phyloP scores from a whole-genome alignment of 306 rosid genomes.

The Cucurbita argyrosperma region DNA sequence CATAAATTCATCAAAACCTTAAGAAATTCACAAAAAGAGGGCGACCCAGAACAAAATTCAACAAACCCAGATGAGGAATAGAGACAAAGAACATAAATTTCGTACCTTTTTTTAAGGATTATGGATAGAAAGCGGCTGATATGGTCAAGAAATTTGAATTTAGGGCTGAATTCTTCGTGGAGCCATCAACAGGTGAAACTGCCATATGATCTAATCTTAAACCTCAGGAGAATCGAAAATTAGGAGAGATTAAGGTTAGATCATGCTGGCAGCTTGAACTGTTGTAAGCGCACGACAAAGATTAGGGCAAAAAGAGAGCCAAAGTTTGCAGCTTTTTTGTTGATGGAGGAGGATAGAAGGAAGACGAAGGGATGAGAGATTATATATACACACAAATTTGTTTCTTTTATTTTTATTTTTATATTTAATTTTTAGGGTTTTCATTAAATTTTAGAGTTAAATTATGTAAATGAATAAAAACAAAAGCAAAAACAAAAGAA shows the following conservation, averaged over 20 bases:
- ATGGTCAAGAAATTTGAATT: not conserved
- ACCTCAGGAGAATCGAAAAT: not conserved
- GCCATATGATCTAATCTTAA: conserved; percentile 7
- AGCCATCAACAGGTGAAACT: conserved; percentile 2
- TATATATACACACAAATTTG: not conserved
- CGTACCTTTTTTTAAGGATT: conserved; percentile 2
- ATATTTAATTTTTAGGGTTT: not conserved
- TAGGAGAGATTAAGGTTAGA: not conserved
- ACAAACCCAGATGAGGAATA: conserved; percentile 4
- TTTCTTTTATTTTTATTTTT: not conserved
- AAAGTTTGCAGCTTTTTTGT: not conserved
- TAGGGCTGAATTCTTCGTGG: not conserved
- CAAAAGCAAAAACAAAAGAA: conserved; percentile 2
- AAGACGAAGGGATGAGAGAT: not conserved
- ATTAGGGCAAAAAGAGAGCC: not conserved
- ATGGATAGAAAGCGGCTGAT: not conserved
- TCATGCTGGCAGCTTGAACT: conserved; percentile 12
- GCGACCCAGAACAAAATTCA: not conserved
- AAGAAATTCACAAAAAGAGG: not conserved
- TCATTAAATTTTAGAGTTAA: not conserved
- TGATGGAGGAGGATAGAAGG: not conserved
- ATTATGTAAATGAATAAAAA: not conserved
- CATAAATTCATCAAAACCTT: not conserved
- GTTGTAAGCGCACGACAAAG: conserved; percentile 1
- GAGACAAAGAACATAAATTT: not conserved